Conservation (phyloP, 179 eudicot species). For the Patellifolia procumbens region DNA sequence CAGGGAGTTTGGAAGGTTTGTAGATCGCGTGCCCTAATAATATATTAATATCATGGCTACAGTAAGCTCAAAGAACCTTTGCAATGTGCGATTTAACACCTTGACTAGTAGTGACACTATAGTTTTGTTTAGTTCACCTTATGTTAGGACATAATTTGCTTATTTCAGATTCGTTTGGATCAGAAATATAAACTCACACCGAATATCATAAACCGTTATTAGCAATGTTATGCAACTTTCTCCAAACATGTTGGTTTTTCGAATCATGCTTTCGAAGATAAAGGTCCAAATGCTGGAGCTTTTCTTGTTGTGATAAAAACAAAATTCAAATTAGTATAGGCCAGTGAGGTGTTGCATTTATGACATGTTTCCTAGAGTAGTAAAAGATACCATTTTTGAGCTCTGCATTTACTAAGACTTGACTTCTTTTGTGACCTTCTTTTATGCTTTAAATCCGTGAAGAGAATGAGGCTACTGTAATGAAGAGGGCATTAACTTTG, state of each 20-base stretch:
- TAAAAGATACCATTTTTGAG: constrained; percentile 13
- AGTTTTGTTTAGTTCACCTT: too few species aligned
- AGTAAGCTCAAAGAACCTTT: background rate
- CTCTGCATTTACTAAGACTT: constrained; percentile 35
- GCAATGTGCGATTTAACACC: background rate
- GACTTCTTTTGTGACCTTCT: constrained; percentile 32
- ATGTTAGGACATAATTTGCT: too few species aligned
- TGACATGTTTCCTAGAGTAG: constrained; percentile 25
- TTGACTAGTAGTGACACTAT: background rate
- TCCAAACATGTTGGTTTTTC: background rate
- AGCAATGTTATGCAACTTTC: background rate
- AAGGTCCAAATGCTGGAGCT: constrained; percentile 7
- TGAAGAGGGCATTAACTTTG: constrained; percentile 11
- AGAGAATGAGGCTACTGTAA: background rate
- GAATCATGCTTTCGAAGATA: background rate
- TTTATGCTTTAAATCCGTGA: constrained; percentile 12
- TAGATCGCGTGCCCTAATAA: background rate
- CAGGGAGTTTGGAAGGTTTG: background rate
- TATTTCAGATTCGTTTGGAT: too few species aligned
- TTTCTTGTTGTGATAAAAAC: constrained; percentile 5
- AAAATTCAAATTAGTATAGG: constrained; percentile 19
- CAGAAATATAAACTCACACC: too few species aligned
- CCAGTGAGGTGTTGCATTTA: constrained; percentile 38
- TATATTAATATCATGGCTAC: too few species aligned
- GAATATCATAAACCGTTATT: too few species aligned